Evolutionary conservation across 495 filamentous ascomycete genomes (phyloP), one percentile per base, ranked within the genome.

Genomic region (Cladorrhinum samala): DNA sequence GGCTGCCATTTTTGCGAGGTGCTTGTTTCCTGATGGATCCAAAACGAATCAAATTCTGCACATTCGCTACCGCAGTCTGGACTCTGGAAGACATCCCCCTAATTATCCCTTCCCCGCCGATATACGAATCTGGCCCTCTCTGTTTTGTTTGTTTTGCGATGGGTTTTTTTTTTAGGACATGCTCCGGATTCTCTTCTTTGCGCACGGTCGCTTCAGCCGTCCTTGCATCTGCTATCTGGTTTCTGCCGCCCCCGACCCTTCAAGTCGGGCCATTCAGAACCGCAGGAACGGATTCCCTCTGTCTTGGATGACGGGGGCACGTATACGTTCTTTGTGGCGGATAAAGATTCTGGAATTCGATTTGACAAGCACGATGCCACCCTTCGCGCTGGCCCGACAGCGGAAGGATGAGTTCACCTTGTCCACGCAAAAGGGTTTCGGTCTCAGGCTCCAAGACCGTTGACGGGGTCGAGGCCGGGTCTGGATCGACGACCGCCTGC

Each of bases 231-330:
- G 30, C 5, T 33, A 5, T 33, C n/a, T 33, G 27, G 27, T 33
- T 33, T 5, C 39, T 44, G 25, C 38, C 38, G 19, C 16, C 36
- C 46, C 18, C 39, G 39, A 37, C 51, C 45, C 21, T 17, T 43
- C 47, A 40, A 6, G 30, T 41, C 45, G 50, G n/a, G 25, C 50
- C 51, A 58, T 30, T 54, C 46, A 54, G 27, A 37, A 41, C 43
- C 52, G 27, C 49, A 45, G 48, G 16, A 23, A 21, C 13, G 50
- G 30, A 13, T 24, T 30, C 19, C 25, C 3, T 37, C 39, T 25
- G 13, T 30, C 14, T 8, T 36, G 14, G 33, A 17, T 33, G 3
- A 14, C 36, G 44, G 45, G 17, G 17, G 17, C 30, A 19, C 19
- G 47, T 40, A 36, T 13, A 37, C 24, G 2, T 18, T 14, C 16